A percentile compares a stretch with the other conserved stretches of the same genome.
Evolutionary conservation across 176 grass and related monocot genomes (phyloP).

Genomic region (Musa acuminata): DNA sequence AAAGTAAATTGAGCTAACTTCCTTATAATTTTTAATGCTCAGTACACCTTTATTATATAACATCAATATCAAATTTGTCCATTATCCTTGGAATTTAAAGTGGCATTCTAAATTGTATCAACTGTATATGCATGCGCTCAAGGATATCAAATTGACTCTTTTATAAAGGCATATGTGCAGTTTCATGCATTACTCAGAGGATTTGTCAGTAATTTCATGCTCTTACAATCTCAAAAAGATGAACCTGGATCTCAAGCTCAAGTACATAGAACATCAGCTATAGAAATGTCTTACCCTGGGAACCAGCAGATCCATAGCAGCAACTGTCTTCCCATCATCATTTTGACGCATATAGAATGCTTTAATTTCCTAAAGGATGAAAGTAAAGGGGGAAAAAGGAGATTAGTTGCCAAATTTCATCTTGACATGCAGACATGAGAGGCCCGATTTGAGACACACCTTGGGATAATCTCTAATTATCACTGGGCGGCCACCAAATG

Average conservation of each 20-base stretch:
- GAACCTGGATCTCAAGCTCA: neutral
- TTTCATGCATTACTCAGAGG: neutral
- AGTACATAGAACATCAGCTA: neutral
- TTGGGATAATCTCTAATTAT: constrained; percentile 98
- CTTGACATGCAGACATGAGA: constrained; percentile 4
- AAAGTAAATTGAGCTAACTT: neutral
- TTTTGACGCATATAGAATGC: constrained; percentile 98
- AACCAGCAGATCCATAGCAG: constrained; percentile 95
- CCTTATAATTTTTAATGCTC: neutral
- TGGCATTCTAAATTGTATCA: neutral
- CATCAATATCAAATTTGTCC: too few relatives aligned
- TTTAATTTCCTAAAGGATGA: constrained; percentile 77
- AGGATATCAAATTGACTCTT: neutral
- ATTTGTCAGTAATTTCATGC: neutral
- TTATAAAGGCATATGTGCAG: neutral
- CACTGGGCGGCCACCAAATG: constrained; percentile 74
- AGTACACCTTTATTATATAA: neutral
- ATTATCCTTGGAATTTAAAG: neutral
- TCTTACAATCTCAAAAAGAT: neutral
- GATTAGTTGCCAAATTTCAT: neutral
- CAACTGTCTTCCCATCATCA: constrained; percentile 86
- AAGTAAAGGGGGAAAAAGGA: neutral
- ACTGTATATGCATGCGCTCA: neutral
- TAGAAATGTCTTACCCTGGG: constrained; percentile 48
- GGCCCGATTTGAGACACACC: constrained; percentile 30